These are phyloP conservation scores for Cutaneotrichosporon sp. DNA, from an alignment of 1,284 basidiomycete genomes.

Conservation along the genomic window DNA sequence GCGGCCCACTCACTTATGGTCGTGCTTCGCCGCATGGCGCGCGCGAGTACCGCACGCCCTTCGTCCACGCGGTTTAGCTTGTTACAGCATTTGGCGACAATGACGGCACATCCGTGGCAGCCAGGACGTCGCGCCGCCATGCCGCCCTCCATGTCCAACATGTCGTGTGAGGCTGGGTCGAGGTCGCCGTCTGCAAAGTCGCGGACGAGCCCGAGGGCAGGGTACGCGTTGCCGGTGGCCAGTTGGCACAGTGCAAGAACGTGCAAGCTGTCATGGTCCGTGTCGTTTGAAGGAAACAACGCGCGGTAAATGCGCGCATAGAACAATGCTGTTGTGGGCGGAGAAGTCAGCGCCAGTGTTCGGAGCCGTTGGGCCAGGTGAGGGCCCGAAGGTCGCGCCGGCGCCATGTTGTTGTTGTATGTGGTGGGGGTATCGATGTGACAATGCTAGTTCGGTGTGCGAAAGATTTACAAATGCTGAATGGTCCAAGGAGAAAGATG, in stretches of 20 bases:
- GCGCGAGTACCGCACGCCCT: constrained; percentile 39
- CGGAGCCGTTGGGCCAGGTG: constrained; percentile 35
- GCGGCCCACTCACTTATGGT: constrained; percentile 27
- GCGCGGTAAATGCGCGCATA: constrained; percentile 39
- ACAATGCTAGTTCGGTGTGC: no score
- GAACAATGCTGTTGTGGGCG: constrained; percentile 36
- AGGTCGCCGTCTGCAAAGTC: constrained; percentile 46
- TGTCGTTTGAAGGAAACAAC: constrained; percentile 32
- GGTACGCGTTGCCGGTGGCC: constrained; percentile 66
- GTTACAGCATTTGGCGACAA: constrained; percentile 71
- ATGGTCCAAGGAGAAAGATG: neutral
- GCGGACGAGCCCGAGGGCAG: constrained; percentile 67
- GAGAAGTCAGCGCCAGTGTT: constrained; percentile 28
- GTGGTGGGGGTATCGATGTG: no score
- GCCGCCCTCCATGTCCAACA: constrained; percentile 32
- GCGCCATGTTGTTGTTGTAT: constrained; percentile 13
- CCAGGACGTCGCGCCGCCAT: constrained; percentile 8
- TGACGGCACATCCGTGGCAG: constrained; percentile 70
- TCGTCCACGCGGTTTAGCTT: constrained; percentile 56
- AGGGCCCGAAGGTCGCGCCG: constrained; percentile 22
- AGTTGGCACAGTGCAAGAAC: constrained; percentile 74
- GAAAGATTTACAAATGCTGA: neutral
- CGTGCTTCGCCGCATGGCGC: constrained; percentile 31
- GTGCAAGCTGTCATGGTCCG: constrained; percentile 74
- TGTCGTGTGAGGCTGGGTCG: constrained; percentile 43